phyloP scores from a whole-genome alignment of 192 early-diverging fungal species.

The Entophlyctis helioformis region DNA sequence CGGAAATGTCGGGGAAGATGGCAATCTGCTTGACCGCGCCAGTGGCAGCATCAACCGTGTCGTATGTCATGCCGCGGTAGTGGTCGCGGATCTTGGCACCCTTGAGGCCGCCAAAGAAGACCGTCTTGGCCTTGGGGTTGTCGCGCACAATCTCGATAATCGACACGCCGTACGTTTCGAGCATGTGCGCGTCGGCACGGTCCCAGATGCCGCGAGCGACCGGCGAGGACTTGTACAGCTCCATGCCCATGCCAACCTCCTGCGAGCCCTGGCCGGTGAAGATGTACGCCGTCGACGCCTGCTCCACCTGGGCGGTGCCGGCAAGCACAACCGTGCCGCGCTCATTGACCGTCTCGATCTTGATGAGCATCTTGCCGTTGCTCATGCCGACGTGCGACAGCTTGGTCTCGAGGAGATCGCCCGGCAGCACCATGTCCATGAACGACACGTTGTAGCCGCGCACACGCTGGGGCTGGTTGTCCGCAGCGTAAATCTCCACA shows the following conservation, averaged over 20 bases:
- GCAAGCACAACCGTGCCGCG: slow-evolving; percentile 69
- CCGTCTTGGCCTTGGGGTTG: slow-evolving; percentile 72
- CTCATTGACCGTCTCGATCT: slow-evolving; percentile 79
- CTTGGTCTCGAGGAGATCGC: slow-evolving; percentile 80
- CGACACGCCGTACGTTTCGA: slow-evolving; percentile 75
- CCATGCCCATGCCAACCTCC: slow-evolving; percentile 93
- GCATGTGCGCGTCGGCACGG: slow-evolving; percentile 76
- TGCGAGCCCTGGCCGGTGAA: slow-evolving; percentile 97
- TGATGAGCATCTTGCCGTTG: slow-evolving; percentile 91
- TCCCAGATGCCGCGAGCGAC: slow-evolving; percentile 86
- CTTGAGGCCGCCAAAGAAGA: slow-evolving; percentile 80
- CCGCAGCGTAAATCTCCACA: slow-evolving; percentile 89
- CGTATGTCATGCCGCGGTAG: slow-evolving; percentile 88
- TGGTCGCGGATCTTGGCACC: slow-evolving; percentile 68
- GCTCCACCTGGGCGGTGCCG: slow-evolving; percentile 88
- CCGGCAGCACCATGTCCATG: slow-evolving; percentile 87
- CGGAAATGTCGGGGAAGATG: slow-evolving; percentile 79
- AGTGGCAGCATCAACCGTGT: slow-evolving; percentile 64
- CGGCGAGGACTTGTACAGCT: slow-evolving; percentile 68
- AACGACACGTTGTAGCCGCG: slow-evolving; percentile 76
- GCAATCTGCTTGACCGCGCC: slow-evolving; percentile 66
- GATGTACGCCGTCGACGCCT: slow-evolving; percentile 80
- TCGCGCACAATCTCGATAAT: slow-evolving; percentile 80
- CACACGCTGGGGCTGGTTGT: slow-evolving; percentile 83
- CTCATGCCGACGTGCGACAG: slow-evolving; percentile 89